Conservation (phyloP, 2,329 filamentous ascomycete genomes). For the Truncatella angustata region DNA sequence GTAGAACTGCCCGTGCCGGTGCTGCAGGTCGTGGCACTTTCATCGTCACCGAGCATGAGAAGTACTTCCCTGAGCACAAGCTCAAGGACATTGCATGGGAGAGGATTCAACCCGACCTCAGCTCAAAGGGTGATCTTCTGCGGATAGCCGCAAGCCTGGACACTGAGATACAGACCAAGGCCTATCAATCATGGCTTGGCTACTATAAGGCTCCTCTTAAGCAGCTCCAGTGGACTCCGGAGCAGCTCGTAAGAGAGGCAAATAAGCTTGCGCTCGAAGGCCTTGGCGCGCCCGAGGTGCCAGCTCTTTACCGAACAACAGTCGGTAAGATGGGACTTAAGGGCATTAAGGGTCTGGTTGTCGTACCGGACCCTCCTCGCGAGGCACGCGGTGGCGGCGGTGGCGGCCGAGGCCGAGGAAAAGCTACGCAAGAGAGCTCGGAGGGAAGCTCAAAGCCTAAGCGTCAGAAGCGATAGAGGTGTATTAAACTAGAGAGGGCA, state of each 20-base stretch:
- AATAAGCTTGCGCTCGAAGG: constrained; percentile 49
- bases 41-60: constrained; percentile 52
- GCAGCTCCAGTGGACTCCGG: constrained; percentile 30
- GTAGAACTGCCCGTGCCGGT: constrained; percentile 64
- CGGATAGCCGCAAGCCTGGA: constrained; percentile 41
- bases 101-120: constrained; percentile 43
- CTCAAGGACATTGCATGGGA: constrained; percentile 55
- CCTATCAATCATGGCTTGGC: constrained; percentile 58
- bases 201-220: constrained; percentile 51
- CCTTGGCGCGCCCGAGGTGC: constrained; percentile 45
- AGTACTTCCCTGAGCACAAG: constrained; percentile 46
- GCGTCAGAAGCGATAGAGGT: background rate
- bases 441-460: background rate
- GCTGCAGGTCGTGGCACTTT: constrained; percentile 63
- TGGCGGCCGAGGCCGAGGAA: constrained; percentile 12
- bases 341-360: constrained; percentile 46
- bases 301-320: constrained; percentile 43
- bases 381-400: constrained; percentile 22
- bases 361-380: constrained; percentile 42
- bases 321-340: constrained; percentile 58
- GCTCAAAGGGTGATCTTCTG: constrained; percentile 35
- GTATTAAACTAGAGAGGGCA: too few relatives aligned
- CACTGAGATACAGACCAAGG: constrained; percentile 41
- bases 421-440: background rate
- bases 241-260: constrained; percentile 44